These are phyloP conservation scores for Coniochaeta sp. DNA, from an alignment of 2,329 filamentous ascomycete genomes.

Conservation along the genomic window DNA sequence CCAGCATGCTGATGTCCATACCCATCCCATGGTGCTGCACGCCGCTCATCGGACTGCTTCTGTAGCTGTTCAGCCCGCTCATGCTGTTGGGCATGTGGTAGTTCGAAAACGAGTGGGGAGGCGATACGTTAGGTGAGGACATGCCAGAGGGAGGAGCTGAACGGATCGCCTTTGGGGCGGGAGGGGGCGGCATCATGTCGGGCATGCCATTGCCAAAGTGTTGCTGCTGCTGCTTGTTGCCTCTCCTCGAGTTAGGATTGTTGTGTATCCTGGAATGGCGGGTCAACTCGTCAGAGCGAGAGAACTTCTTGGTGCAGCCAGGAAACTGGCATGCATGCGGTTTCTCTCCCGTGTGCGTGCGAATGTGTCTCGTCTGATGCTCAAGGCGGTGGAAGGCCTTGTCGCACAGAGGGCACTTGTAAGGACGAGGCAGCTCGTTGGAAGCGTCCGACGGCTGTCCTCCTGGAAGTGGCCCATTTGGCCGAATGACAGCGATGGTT, in stretches of 20 bases:
- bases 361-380: slow-evolving; percentile 85
- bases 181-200: slow-evolving; percentile 72
- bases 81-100: slow-evolving; percentile 44
- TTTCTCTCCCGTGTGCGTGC: slow-evolving; percentile 97
- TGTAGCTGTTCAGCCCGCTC: slow-evolving; percentile 40
- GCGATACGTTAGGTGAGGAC: slow-evolving; percentile 91
- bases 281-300: slow-evolving; percentile 90
- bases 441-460: slow-evolving; percentile 53
- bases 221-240: slow-evolving; percentile 63
- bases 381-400: slow-evolving; percentile 98
- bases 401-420: slow-evolving; percentile 97
- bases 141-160: slow-evolving; percentile 83
- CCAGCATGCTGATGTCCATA: slow-evolving; percentile 51
- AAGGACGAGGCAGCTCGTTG: slow-evolving; percentile 80
- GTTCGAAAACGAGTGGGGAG: slow-evolving; percentile 79
- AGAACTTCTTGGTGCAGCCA: slow-evolving; percentile 95
- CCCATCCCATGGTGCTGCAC: slow-evolving; percentile 24
- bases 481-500: slow-evolving; percentile 47
- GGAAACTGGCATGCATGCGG: slow-evolving; percentile 93
- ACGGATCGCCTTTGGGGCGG: slow-evolving; percentile 68
- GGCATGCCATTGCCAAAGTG: slow-evolving; percentile 34
- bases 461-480: slow-evolving; percentile 54
- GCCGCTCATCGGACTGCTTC: slow-evolving; percentile 29
- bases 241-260: slow-evolving; percentile 93
- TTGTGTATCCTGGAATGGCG: slow-evolving; percentile 97